phyloP scores from a whole-genome alignment of 805 yeast species.

The Ogataea haglerorum region DNA sequence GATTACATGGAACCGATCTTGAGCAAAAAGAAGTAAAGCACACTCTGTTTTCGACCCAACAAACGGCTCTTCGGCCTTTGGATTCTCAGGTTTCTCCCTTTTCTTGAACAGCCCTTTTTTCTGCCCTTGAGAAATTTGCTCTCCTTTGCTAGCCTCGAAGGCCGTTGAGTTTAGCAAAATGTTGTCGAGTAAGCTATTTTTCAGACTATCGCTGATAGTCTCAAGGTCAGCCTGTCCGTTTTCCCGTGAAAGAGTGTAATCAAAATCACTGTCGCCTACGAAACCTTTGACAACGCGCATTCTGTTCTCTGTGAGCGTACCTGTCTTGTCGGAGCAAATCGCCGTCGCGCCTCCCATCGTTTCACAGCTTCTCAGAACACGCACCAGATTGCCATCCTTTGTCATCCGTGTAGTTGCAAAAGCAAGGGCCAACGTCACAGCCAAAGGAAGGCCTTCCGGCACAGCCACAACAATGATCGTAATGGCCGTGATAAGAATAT shows the following conservation, averaged over 20 bases:
- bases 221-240: conserved; percentile 1
- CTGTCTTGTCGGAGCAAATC: conserved; percentile 95
- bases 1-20: conserved; percentile 48
- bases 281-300: conserved; percentile 87
- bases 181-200: conserved; percentile 44
- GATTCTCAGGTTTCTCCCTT: conserved; percentile 30
- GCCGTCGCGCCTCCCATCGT: conserved; percentile 99
- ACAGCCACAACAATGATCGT: conserved; percentile 96
- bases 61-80: conserved; percentile 49
- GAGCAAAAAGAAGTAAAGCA: conserved; percentile 72
- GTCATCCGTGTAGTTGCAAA: conserved; percentile 99
- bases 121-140: conserved; percentile 83
- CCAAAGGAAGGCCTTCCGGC: conserved; percentile 98
- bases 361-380: conserved; percentile 91
- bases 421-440: conserved; percentile 94
- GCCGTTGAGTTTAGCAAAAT: conserved; percentile 84
- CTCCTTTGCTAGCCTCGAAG: conserved; percentile 61
- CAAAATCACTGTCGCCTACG: conserved; percentile 57
- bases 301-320: conserved; percentile 89
- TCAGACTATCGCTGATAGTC: conserved; percentile 20
- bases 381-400: conserved; percentile 91
- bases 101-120: conserved; percentile 28
- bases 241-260: conserved; percentile 38
- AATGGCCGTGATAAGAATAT: conserved; percentile 84
- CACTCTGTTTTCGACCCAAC: conserved; percentile 95